These are phyloP conservation scores for Penicillium bovifimosum DNA, from an alignment of 495 filamentous ascomycete species.

Conservation along the genomic window DNA sequence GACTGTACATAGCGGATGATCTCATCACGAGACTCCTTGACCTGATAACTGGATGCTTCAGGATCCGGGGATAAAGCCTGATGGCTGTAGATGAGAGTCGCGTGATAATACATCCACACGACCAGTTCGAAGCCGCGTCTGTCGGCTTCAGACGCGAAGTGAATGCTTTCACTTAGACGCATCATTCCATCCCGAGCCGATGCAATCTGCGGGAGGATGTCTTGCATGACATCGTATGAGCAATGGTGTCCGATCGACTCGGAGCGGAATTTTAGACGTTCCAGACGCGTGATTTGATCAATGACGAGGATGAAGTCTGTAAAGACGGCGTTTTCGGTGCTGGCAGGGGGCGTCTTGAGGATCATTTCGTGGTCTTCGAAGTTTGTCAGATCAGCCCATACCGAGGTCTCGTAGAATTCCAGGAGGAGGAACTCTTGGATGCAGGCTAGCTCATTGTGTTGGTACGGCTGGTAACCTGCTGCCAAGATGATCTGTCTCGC, in stretches of 20 bases:
- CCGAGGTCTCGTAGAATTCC: constrained; percentile 13
- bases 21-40: constrained; percentile 13
- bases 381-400: constrained; percentile 13
- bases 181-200: constrained; percentile 10
- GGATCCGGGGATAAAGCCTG: constrained; percentile 13
- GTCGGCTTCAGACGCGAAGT: constrained; percentile 15
- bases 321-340: constrained; percentile 11
- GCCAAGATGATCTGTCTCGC: constrained; percentile 13
- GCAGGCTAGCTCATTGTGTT: constrained; percentile 2
- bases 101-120: constrained; percentile 23
- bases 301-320: constrained; percentile 16
- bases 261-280: constrained; percentile 3
- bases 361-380: constrained; percentile 6
- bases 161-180: constrained; percentile 10
- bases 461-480: not conserved
- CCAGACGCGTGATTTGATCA: constrained; percentile 12
- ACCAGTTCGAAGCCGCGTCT: constrained; percentile 16
- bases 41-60: not conserved
- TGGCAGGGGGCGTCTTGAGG: not conserved
- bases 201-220: constrained; percentile 12
- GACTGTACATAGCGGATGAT: constrained; percentile 15
- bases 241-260: not conserved
- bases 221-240: constrained; percentile 3
- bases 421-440: constrained; percentile 13
- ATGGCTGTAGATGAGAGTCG: constrained; percentile 22